phyloP scores from a whole-genome alignment of 2,329 filamentous ascomycete genomes.

The Fusarium sulawesiense region DNA sequence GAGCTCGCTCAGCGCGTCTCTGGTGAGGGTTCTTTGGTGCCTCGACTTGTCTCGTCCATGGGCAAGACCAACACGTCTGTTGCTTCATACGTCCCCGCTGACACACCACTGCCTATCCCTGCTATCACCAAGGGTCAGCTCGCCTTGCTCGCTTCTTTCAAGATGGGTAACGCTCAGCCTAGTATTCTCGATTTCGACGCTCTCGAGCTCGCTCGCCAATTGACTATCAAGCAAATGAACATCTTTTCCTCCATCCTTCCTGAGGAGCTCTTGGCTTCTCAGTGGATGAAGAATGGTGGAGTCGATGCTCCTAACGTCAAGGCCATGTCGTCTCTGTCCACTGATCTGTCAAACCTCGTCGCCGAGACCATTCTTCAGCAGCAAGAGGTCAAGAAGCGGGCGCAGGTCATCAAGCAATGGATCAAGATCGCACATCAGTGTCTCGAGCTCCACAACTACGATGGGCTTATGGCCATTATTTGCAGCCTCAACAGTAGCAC shows the following conservation, averaged over 20 bases:
- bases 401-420: conserved; percentile 94
- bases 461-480: conserved; percentile 96
- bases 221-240: conserved; percentile 90
- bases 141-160: conserved; percentile 77
- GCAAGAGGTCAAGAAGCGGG: conserved; percentile 92
- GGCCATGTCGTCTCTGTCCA: conserved; percentile 92
- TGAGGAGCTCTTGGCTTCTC: conserved; percentile 88
- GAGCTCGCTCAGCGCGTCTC: conserved; percentile 85
- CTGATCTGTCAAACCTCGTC: conserved; percentile 91
- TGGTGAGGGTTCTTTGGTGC: conserved; percentile 79
- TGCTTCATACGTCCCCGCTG: conserved; percentile 75
- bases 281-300: conserved; percentile 92
- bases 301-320: conserved; percentile 88
- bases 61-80: conserved; percentile 86
- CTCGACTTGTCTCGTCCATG: conserved; percentile 84
- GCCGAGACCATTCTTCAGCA: conserved; percentile 90
- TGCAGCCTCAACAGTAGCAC: conserved; percentile 93
- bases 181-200: conserved; percentile 92
- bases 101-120: conserved; percentile 76
- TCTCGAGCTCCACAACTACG: conserved; percentile 92
- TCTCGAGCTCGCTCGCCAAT: conserved; percentile 87
- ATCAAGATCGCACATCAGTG: conserved; percentile 92
- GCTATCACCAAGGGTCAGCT: conserved; percentile 81
- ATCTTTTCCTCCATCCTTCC: conserved; percentile 93
- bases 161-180: conserved; percentile 74